Conservation (phyloP, 202 grass and related monocot genomes). For the Musa balbisiana region DNA sequence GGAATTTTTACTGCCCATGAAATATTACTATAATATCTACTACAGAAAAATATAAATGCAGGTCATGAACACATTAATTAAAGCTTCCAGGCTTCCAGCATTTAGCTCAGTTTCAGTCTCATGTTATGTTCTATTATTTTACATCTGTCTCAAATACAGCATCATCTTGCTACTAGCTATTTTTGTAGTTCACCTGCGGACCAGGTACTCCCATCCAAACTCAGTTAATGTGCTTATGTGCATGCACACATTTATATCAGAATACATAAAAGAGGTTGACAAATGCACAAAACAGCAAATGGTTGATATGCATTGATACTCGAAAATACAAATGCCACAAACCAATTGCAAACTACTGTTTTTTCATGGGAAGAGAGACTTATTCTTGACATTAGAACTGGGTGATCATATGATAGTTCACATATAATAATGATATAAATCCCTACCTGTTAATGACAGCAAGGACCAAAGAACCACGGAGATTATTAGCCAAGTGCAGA, state of each 20-base stretch:
- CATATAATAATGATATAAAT: constrained; percentile 22
- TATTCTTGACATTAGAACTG: not conserved
- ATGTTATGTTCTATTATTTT: not conserved
- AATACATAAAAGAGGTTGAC: too few species aligned
- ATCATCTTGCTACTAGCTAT: not conserved
- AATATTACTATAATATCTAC: not conserved
- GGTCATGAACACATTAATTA: too few species aligned
- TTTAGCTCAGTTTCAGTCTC: not conserved
- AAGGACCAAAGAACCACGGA: constrained; percentile 72
- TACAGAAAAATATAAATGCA: too few species aligned
- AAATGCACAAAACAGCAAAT: too few species aligned
- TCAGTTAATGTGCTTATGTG: not conserved
- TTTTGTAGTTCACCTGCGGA: not conserved
- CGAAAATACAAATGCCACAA: not conserved
- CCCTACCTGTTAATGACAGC: constrained; percentile 80
- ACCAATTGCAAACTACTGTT: not conserved
- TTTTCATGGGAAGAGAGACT: not conserved
- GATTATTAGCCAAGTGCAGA: constrained; percentile 48
- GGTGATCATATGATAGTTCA: not conserved
- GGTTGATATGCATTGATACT: not conserved
- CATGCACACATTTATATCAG: not conserved
- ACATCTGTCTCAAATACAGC: not conserved
- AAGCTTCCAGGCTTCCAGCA: not conserved
- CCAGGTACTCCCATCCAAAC: not conserved
- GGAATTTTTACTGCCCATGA: not conserved